A percentile compares a stretch with the other conserved stretches of the same genome.
These are phyloP conservation scores for Penicillium herquei DNA, from an alignment of 495 filamentous ascomycete species.

Conservation along the genomic window DNA sequence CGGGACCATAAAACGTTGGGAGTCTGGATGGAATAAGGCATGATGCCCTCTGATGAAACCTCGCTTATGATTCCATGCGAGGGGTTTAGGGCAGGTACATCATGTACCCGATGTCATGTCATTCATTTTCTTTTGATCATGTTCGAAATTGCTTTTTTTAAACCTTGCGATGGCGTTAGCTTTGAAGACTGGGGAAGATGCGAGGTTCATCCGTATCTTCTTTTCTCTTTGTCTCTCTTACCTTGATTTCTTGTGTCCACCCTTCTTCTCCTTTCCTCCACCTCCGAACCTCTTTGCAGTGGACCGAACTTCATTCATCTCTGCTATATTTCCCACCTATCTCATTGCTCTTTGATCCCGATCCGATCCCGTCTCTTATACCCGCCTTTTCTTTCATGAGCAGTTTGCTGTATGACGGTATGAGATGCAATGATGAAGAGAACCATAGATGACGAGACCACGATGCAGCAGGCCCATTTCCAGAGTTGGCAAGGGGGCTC, in stretches of 20 bases:
- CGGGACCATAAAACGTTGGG: neutral
- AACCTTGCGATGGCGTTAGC: conserved; percentile 44
- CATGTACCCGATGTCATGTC: neutral
- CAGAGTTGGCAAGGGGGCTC: conserved; percentile 1
- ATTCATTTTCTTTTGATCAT: conserved; percentile 24
- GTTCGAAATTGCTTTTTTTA: conserved; percentile 7
- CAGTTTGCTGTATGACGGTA: conserved; percentile 2
- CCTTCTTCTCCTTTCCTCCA: neutral
- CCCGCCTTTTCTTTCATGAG: conserved; percentile 3
- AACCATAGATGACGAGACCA: conserved; percentile 20
- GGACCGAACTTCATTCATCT: conserved; percentile 2
- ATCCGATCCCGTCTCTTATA: conserved; percentile 6
- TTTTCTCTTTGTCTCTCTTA: conserved; percentile 5
- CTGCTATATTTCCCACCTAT: neutral
- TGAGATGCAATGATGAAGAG: conserved; percentile 19
- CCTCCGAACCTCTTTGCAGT: neutral
- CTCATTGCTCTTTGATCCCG: conserved; percentile 7
- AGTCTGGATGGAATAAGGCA: neutral
- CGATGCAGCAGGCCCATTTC: conserved; percentile 1
- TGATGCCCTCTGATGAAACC: conserved; percentile 33
- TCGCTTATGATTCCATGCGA: conserved; percentile 49
- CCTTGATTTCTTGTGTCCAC: conserved; percentile 14
- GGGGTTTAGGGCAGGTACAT: conserved; percentile 5
- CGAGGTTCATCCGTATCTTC: conserved; percentile 8
- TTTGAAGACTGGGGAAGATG: conserved; percentile 34